These are phyloP conservation scores for Stagonosporopsis vannaccii DNA, from an alignment of 2,329 filamentous ascomycete genomes.

Conservation along the genomic window DNA sequence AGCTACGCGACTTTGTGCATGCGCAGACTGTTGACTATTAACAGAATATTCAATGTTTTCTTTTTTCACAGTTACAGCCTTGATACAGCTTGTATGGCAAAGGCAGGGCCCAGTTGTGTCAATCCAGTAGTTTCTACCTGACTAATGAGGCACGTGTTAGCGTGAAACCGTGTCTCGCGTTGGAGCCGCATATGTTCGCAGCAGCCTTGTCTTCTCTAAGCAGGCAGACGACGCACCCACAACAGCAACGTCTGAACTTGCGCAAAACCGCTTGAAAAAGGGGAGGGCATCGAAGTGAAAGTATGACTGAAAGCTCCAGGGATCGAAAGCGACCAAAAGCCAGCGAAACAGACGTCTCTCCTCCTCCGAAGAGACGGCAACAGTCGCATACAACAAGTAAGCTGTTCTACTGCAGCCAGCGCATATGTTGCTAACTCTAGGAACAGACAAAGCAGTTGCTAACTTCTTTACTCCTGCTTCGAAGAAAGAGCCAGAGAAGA, in stretches of 20 bases:
- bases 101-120: neutral
- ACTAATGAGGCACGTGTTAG: conserved; percentile 40
- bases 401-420: conserved; percentile 16
- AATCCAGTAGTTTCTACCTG: neutral
- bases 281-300: neutral
- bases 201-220: neutral
- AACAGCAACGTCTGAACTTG: neutral
- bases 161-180: conserved; percentile 40
- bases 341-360: conserved; percentile 59
- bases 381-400: conserved; percentile 64
- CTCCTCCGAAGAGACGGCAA: conserved; percentile 63
- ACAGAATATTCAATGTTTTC: no score
- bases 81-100: no score
- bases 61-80: no score
- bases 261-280: neutral
- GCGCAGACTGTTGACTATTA: neutral
- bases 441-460: conserved; percentile 70
- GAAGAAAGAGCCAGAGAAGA: conserved; percentile 80
- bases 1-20: neutral
- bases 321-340: conserved; percentile 48
- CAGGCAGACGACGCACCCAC: conserved; percentile 12
- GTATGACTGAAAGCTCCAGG: conserved; percentile 31
- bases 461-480: conserved; percentile 90
- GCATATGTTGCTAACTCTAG: conserved; percentile 7
- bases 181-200: conserved; percentile 18